phyloP scores from a whole-genome alignment of 257 asterid genomes.

The Ilex aquifolium region DNA sequence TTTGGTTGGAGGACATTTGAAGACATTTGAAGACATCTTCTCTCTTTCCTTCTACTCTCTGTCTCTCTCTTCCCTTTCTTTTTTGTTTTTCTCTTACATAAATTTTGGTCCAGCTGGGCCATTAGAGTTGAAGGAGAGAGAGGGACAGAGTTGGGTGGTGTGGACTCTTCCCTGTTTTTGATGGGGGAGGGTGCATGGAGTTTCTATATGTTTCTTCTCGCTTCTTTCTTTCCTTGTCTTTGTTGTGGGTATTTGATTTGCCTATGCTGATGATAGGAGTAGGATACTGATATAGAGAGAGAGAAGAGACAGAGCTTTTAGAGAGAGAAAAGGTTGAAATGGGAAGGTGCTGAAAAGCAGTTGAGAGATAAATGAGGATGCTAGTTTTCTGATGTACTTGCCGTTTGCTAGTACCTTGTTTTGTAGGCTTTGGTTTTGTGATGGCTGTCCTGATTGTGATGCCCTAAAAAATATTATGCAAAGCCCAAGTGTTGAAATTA shows the following conservation, averaged over 20 bases:
- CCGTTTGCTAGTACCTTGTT: constrained; percentile 34
- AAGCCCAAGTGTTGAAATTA: constrained; percentile 4
- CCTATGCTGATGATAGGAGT: constrained; percentile 17
- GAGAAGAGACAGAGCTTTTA: constrained; percentile 13
- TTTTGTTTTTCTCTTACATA: constrained; percentile 18
- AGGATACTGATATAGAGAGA: constrained; percentile 25
- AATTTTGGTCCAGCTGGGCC: constrained; percentile 55
- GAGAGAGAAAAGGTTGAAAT: constrained; percentile 18
- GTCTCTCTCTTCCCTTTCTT: constrained; percentile 4
- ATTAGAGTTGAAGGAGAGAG: constrained; percentile 11
- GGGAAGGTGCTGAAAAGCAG: constrained; percentile 31
- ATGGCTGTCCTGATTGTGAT: constrained; percentile 38
- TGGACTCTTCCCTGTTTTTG: constrained; percentile 25
- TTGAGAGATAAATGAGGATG: constrained; percentile 13
- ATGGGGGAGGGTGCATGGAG: constrained; percentile 11
- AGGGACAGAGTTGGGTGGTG: constrained; percentile 16
- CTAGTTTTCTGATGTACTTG: constrained; percentile 28
- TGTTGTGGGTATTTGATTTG: neutral
- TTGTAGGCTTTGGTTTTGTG: constrained; percentile 30
- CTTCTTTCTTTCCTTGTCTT: constrained; percentile 21
- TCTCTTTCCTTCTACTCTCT: constrained; percentile 13
- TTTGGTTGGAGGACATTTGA: constrained; percentile 39
- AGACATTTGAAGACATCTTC: constrained; percentile 24
- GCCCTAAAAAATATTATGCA: constrained; percentile 21
- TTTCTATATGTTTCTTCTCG: neutral